A percentile compares a stretch with the other conserved stretches of the same genome.
Evolutionary conservation across 2,329 filamentous ascomycete species (phyloP).

Genomic region (Cordyceps farinosa): DNA sequence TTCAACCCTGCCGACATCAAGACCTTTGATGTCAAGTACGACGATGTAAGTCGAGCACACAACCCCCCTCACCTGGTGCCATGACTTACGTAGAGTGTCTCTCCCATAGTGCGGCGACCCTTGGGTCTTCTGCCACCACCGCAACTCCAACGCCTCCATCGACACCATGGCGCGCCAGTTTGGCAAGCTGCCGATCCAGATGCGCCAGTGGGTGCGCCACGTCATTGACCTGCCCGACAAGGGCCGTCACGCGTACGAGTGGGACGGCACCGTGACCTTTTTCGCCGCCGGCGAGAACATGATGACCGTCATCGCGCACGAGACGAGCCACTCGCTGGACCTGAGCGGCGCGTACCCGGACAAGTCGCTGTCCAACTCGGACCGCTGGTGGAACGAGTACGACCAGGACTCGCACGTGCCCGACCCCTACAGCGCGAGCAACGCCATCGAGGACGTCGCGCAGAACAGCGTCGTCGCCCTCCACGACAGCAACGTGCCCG

Average conservation of each 20-base stretch:
- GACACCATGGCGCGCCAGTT: constrained; percentile 25
- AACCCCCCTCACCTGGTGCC: not conserved
- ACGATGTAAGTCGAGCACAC: constrained; percentile 1
- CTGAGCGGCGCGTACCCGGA: constrained; percentile 12
- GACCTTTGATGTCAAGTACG: constrained; percentile 16
- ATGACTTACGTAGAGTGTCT: not conserved
- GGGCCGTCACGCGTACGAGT: constrained; percentile 10
- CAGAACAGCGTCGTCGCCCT: constrained; percentile 15
- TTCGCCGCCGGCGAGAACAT: constrained; percentile 14
- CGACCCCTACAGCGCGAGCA: constrained; percentile 11
- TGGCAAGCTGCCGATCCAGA: constrained; percentile 26
- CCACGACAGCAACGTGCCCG: constrained; percentile 13
- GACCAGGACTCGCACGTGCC: constrained; percentile 13
- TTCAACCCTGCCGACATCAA: constrained; percentile 12
- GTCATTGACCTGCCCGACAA: constrained; percentile 13
- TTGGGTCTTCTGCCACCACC: constrained; percentile 29
- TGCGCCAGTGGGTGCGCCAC: constrained; percentile 26
- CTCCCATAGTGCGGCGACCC: constrained; percentile 22
- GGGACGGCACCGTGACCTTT: constrained; percentile 11
- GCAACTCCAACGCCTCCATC: constrained; percentile 20
- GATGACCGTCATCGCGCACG: constrained; percentile 15
- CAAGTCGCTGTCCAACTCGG: constrained; percentile 13
- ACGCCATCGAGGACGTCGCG: constrained; percentile 15
- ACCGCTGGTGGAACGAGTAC: constrained; percentile 16
- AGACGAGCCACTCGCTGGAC: constrained; percentile 16